Evolutionary conservation across 495 filamentous ascomycete genomes (phyloP).

Genomic region (Penicillium manginii): DNA sequence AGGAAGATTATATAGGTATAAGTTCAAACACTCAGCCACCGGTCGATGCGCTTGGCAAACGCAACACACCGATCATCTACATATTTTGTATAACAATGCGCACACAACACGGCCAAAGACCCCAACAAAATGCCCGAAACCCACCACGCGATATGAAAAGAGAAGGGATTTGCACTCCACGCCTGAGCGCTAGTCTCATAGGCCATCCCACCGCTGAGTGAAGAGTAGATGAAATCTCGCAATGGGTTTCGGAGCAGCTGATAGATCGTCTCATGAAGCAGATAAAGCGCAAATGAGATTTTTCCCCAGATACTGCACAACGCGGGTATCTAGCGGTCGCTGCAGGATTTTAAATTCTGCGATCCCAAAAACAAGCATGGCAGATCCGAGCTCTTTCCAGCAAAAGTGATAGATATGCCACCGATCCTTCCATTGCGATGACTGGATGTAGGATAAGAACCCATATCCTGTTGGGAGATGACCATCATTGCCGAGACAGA

Average conservation of each 20-base stretch:
- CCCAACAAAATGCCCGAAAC: constrained; percentile 38
- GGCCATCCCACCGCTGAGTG: constrained; percentile 26
- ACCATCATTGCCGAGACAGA: constrained; percentile 31
- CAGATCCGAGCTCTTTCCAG: constrained; percentile 30
- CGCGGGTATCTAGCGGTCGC: constrained; percentile 18
- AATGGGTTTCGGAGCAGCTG: constrained; percentile 38
- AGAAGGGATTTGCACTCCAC: constrained; percentile 35
- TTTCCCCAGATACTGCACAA: constrained; percentile 32
- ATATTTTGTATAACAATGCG: constrained; percentile 50
- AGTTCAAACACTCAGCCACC: constrained; percentile 19
- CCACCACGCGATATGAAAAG: constrained; percentile 44
- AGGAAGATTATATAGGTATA: not conserved
- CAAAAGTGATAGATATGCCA: constrained; percentile 25
- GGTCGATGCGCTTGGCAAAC: constrained; percentile 23
- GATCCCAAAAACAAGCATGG: constrained; percentile 26
- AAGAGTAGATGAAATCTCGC: constrained; percentile 40
- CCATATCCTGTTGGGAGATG: constrained; percentile 27
- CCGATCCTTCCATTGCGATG: constrained; percentile 24
- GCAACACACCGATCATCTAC: constrained; percentile 42
- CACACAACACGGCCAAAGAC: constrained; percentile 42
- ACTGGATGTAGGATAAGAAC: constrained; percentile 23
- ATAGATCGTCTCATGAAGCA: constrained; percentile 22
- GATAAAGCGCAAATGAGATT: constrained; percentile 37
- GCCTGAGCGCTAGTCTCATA: constrained; percentile 39
- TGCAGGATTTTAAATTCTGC: constrained; percentile 25